Conservation (phyloP, 306 rosid species). For the Malus domestica region ASM211411v1 NC_041802.1:27699001-27699500, state of each 20-base stretch:
- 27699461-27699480: conserved; percentile 84
- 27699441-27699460: conserved; percentile 97
- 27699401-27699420: conserved; percentile 50
- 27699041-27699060: conserved; percentile 66
- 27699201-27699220: conserved; percentile 64
- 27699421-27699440: conserved; percentile 87
- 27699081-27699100: conserved; percentile 65
- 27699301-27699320: conserved; percentile 68
- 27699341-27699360: conserved; percentile 77
- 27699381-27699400: conserved; percentile 84
- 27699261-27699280: conserved; percentile 72
- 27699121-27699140: conserved; percentile 81
- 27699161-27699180: conserved; percentile 77
- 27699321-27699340: conserved; percentile 91
- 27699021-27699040: conserved; percentile 54
- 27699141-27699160: conserved; percentile 78
- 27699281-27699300: conserved; percentile 64
- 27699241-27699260: conserved; percentile 95
- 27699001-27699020: conserved; percentile 55
- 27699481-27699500: conserved; percentile 88
- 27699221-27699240: conserved; percentile 88
- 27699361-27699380: conserved; percentile 56
- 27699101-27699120: conserved; percentile 88
- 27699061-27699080: conserved; percentile 71
- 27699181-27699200: conserved; percentile 76